Evolutionary conservation across 2,329 filamentous ascomycete genomes (phyloP).

Genomic region (Nigrospora oryzae): DNA sequence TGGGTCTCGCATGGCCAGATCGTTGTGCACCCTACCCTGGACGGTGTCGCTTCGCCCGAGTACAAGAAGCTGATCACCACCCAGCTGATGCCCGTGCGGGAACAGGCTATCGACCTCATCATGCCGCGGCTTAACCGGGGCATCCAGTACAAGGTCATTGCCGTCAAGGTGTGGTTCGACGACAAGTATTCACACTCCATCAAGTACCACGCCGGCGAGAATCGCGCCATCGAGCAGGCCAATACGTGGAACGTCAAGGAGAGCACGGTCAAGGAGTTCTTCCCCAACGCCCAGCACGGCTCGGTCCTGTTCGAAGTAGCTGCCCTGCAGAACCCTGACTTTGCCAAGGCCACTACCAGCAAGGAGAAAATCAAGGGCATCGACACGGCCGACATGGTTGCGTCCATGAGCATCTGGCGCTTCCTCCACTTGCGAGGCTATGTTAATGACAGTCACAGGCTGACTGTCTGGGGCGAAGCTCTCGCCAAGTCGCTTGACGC

Average conservation of each 20-base stretch:
- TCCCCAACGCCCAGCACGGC: slow-evolving; percentile 33
- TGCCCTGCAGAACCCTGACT: slow-evolving; percentile 60
- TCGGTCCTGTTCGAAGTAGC: slow-evolving; percentile 53
- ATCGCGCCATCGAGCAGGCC: slow-evolving; percentile 36
- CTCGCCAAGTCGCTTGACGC: slow-evolving; percentile 61
- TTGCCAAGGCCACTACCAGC: slow-evolving; percentile 60
- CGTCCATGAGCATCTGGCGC: slow-evolving; percentile 71
- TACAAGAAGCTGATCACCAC: slow-evolving; percentile 73
- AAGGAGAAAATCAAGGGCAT: slow-evolving; percentile 53
- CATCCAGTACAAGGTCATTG: slow-evolving; percentile 72
- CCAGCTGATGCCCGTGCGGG: slow-evolving; percentile 65
- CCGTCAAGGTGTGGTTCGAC: slow-evolving; percentile 79
- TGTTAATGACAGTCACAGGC: slow-evolving; percentile 65
- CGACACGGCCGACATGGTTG: slow-evolving; percentile 56
- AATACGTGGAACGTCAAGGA: slow-evolving; percentile 68
- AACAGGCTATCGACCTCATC: slow-evolving; percentile 69
- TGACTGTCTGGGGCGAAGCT: slow-evolving; percentile 79
- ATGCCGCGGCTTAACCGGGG: slow-evolving; percentile 75
- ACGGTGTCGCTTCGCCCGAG: slow-evolving; percentile 69
- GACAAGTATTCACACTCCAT: slow-evolving; percentile 59
- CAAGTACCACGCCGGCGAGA: slow-evolving; percentile 45
- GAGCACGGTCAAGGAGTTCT: slow-evolving; percentile 38
- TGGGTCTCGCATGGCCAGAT: slow-evolving; percentile 77
- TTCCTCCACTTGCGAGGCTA: slow-evolving; percentile 88
- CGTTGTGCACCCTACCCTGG: slow-evolving; percentile 72